Conservation (phyloP, 371 early-diverging fungal genomes). For the Dichotomocladium elegans region DNA sequence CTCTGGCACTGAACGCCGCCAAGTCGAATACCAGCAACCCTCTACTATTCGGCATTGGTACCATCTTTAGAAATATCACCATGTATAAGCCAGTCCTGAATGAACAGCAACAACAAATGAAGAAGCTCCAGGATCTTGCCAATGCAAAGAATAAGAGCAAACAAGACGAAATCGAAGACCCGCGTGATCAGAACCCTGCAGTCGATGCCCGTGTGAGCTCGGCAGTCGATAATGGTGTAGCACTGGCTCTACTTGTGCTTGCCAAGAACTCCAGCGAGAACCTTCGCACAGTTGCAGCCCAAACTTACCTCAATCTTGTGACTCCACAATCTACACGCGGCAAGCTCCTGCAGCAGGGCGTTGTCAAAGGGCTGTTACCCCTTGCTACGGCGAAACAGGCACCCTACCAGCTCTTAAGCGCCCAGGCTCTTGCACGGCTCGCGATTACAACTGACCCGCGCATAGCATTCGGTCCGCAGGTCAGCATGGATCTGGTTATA, state of each 20-base stretch:
- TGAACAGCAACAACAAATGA: constrained; percentile 79
- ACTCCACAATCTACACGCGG: constrained; percentile 73
- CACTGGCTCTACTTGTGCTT: constrained; percentile 52
- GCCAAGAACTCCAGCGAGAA: constrained; percentile 55
- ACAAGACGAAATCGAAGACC: constrained; percentile 36
- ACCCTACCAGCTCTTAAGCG: constrained; percentile 36
- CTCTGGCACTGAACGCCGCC: constrained; percentile 40
- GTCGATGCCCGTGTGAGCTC: constrained; percentile 59
- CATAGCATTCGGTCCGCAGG: constrained; percentile 73
- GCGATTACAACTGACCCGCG: constrained; percentile 89
- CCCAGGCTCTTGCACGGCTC: constrained; percentile 87
- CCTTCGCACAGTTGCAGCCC: constrained; percentile 61
- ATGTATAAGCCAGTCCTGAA: constrained; percentile 62
- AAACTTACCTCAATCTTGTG: constrained; percentile 64
- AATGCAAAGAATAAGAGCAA: constrained; percentile 36
- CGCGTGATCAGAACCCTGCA: constrained; percentile 50
- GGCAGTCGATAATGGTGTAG: constrained; percentile 56
- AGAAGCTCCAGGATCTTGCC: constrained; percentile 68
- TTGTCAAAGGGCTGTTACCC: constrained; percentile 59
- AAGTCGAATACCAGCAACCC: constrained; percentile 31
- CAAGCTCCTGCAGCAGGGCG: constrained; percentile 80
- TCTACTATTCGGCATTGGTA: constrained; percentile 65
- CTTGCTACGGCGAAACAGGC: constrained; percentile 24
- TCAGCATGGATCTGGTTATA: constrained; percentile 57
- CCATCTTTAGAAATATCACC: constrained; percentile 70